phyloP scores from a whole-genome alignment of 169 alveolate species.

The Plasmodium fragile region DNA sequence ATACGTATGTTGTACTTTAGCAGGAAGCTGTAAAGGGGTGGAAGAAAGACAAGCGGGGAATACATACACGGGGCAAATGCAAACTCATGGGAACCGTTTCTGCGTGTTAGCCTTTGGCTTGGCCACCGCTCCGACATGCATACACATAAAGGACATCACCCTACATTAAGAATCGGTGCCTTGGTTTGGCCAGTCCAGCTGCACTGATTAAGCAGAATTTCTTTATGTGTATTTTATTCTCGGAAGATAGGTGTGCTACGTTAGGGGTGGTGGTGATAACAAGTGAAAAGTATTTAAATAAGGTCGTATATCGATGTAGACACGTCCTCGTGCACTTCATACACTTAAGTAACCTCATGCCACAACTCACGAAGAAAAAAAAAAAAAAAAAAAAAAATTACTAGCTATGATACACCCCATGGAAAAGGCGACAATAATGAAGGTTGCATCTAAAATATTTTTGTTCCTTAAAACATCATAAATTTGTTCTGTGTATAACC shows the following conservation, averaged over 20 bases:
- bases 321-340: neutral
- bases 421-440: constrained; percentile 59
- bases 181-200: constrained; percentile 73
- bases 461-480: constrained; percentile 65
- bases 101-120: neutral
- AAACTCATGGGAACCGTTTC: neutral
- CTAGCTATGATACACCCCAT: constrained; percentile 76
- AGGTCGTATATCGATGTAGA: neutral
- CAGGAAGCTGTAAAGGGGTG: constrained; percentile 28
- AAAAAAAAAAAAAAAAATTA: constrained; percentile 13
- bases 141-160: neutral
- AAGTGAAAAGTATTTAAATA: neutral
- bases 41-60: neutral
- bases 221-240: constrained; percentile 42
- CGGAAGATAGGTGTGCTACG: constrained; percentile 53
- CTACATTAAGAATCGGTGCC: constrained; percentile 65
- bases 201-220: constrained; percentile 71
- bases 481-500: constrained; percentile 65
- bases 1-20: constrained; percentile 59
- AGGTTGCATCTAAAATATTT: constrained; percentile 40
- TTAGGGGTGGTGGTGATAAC: neutral
- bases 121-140: neutral
- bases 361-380: neutral
- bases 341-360: neutral
- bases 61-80: neutral